These are phyloP conservation scores for Saprolegnia parasitica DNA, from an alignment of 352 stramenopile genomes.

Conservation along the genomic window DNA sequence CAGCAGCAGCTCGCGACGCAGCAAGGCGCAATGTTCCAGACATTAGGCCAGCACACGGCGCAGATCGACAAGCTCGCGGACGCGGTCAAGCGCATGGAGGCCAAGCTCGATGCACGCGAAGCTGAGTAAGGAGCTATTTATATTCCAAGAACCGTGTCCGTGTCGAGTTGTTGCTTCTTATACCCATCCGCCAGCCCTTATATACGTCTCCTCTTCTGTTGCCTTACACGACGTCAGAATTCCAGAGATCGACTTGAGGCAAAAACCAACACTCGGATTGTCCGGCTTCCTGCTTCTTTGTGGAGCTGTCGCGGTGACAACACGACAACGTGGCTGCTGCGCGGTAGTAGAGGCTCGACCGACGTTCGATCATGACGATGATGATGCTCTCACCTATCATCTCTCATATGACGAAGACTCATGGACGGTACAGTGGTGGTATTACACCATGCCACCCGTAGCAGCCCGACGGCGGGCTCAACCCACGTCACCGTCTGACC, in stretches of 20 bases:
- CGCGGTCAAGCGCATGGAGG: conserved; percentile 85
- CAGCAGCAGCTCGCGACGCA: conserved; percentile 87
- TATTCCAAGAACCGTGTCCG: neutral
- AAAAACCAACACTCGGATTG: no score
- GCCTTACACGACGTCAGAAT: no score
- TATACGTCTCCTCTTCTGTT: neutral
- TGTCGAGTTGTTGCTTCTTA: neutral
- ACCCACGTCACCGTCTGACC: no score
- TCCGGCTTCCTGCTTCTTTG: no score
- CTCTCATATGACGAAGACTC: no score
- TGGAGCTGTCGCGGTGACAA: neutral
- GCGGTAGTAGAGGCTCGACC: neutral
- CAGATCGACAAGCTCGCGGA: conserved; percentile 84
- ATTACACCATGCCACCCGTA: no score
- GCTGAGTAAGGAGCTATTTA: conserved; percentile 46
- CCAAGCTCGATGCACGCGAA: conserved; percentile 79
- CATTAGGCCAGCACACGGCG: conserved; percentile 84
- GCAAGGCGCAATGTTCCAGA: conserved; percentile 86
- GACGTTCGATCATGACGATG: neutral
- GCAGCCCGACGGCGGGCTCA: no score
- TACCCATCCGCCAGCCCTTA: neutral
- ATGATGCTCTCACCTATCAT: no score
- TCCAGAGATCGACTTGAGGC: no score
- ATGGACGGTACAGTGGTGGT: no score
- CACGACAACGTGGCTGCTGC: no score